Conservation (phyloP, 305 asterid genomes). For the Solanum chacoense region DNA sequence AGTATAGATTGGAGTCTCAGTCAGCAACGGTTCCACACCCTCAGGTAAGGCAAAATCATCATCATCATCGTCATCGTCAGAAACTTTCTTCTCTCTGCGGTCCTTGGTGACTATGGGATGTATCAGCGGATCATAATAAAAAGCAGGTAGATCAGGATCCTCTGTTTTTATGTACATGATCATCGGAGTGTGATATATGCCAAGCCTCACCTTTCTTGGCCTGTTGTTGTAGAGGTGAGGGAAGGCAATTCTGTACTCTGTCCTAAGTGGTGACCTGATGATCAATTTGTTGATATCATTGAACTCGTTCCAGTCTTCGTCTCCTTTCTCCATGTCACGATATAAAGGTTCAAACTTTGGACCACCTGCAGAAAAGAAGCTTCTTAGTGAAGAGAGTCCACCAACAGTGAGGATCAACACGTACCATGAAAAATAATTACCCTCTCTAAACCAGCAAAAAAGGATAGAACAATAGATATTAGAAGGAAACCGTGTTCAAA, state of each 20-base stretch:
- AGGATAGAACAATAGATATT: neutral
- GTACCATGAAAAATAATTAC: neutral
- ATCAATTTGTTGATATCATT: conserved; percentile 95
- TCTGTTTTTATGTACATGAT: conserved; percentile 96
- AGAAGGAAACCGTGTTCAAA: neutral
- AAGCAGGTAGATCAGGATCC: conserved; percentile 99
- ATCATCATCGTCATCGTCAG: conserved; percentile 81
- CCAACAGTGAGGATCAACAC: neutral
- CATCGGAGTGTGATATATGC: conserved; percentile 96
- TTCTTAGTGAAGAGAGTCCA: neutral
- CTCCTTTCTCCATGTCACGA: conserved; percentile 99
- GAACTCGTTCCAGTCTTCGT: conserved; percentile 99
- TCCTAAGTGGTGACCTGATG: conserved; percentile 95
- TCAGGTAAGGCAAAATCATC: conserved; percentile 87
- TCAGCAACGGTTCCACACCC: conserved; percentile 78
- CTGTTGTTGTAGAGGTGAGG: conserved; percentile 96
- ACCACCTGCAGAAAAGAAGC: conserved; percentile 52
- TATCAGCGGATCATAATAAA: conserved; percentile 90
- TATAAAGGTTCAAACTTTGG: conserved; percentile 98
- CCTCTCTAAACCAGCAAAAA: neutral
- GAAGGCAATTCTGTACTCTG: conserved; percentile 94
- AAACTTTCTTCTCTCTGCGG: conserved; percentile 55
- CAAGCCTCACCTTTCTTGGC: conserved; percentile 89
- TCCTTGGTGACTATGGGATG: conserved; percentile 93
- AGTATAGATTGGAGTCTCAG: conserved; percentile 62